phyloP scores from a whole-genome alignment of 164 flowering plant species.

The Nelumbo lutea region DNA sequence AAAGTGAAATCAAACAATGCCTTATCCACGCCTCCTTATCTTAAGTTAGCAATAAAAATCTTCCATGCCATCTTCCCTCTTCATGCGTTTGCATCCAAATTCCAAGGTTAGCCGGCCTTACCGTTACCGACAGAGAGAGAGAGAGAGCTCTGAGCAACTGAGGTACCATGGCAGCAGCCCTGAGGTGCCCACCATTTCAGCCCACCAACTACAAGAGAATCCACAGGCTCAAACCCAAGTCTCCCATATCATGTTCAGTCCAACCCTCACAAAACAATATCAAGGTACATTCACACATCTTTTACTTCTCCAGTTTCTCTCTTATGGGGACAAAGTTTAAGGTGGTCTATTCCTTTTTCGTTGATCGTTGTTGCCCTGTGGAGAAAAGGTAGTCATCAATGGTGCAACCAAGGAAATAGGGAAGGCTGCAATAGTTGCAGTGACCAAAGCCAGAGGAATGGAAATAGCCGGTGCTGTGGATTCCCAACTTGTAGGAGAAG shows the following conservation, averaged over 20 bases:
- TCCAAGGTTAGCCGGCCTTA: too few relatives aligned
- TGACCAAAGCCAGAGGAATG: conserved; percentile 86
- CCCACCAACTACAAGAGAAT: conserved; percentile 13
- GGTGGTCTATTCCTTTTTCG: not conserved
- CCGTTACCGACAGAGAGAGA: not conserved
- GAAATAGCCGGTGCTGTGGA: conserved; percentile 94
- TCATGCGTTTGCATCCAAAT: too few relatives aligned
- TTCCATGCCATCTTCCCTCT: too few relatives aligned
- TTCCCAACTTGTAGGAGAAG: conserved; percentile 67
- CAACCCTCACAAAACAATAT: conserved; percentile 61
- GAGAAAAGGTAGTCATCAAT: conserved; percentile 64
- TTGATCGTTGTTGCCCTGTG: not conserved
- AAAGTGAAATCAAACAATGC: too few relatives aligned
- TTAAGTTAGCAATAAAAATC: too few relatives aligned
- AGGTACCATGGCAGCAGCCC: conserved; percentile 50
- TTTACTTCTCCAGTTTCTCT: not conserved
- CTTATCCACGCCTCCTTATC: too few relatives aligned
- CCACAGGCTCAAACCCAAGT: conserved; percentile 18
- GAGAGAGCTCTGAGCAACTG: not conserved
- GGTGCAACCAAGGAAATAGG: conserved; percentile 96
- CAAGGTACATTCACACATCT: conserved; percentile 34
- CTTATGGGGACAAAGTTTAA: conserved; percentile 5
- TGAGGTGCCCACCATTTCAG: conserved; percentile 45
- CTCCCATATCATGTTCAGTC: conserved; percentile 47
- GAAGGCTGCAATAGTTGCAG: conserved; percentile 75